Evolutionary conservation across 1,284 basidiomycete species (phyloP).

Genomic region (Gomphus bonarii): DNA sequence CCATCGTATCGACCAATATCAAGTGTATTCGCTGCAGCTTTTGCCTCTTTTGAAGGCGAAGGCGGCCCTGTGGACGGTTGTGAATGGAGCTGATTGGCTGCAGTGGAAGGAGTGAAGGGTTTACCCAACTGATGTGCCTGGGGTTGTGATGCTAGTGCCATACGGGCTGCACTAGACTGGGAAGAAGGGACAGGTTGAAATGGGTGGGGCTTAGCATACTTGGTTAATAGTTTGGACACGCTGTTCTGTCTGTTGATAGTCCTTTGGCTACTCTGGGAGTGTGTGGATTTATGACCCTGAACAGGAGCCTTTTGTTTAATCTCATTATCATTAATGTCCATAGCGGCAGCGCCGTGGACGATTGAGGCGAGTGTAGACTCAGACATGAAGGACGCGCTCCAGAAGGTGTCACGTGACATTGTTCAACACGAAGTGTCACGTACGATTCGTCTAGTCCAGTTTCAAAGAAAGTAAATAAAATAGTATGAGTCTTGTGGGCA

Average conservation of each 20-base stretch:
- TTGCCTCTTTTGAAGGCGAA: not conserved
- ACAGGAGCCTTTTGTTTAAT: not conserved
- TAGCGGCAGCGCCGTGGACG: constrained; percentile 2
- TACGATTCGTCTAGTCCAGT: too few species aligned
- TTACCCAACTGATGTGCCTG: constrained; percentile 14
- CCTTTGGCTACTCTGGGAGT: constrained; percentile 6
- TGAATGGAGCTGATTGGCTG: not conserved
- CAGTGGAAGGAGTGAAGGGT: not conserved
- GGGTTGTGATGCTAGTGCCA: constrained; percentile 15
- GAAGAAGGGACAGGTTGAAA: constrained; percentile 18
- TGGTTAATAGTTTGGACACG: constrained; percentile 46
- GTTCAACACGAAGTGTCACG: not conserved
- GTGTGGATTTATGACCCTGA: constrained; percentile 4
- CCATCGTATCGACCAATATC: constrained; percentile 18
- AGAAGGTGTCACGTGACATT: too few species aligned
- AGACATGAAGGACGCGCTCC: too few species aligned
- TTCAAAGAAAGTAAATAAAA: too few species aligned
- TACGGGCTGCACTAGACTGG: constrained; percentile 17
- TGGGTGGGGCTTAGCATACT: constrained; percentile 30
- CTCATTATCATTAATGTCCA: constrained; percentile 6
- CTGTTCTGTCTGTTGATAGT: constrained; percentile 31
- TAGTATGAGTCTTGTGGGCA: too few species aligned
- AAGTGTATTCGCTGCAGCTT: too few species aligned
- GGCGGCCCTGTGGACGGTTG: not conserved
- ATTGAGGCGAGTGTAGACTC: not conserved